Conservation (phyloP, 2,329 filamentous ascomycete species). For the Chaetomiaceae sp. region DNA sequence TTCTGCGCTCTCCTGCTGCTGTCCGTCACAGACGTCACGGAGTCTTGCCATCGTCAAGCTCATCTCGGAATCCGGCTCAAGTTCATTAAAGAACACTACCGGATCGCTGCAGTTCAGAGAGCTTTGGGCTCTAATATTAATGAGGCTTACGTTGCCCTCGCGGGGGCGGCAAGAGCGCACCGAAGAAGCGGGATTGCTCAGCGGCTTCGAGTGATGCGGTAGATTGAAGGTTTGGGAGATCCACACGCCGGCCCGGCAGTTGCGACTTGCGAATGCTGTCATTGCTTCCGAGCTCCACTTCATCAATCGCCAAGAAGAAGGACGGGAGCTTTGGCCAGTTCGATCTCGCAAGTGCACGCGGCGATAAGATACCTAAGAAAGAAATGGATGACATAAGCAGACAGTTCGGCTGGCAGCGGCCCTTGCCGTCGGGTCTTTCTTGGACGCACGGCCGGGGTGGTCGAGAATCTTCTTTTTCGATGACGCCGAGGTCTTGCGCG, state of each 20-base stretch:
- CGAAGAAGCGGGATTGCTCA: not conserved
- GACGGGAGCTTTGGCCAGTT: not conserved
- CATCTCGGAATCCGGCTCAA: slow-evolving; percentile 1
- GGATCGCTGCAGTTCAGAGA: not conserved
- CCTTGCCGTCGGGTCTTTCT: not conserved
- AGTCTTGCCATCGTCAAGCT: no score
- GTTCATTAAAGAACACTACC: not conserved
- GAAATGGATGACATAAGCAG: not conserved
- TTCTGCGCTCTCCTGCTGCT: no score
- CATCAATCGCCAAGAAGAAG: not conserved
- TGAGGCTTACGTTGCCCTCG: slow-evolving; percentile 15
- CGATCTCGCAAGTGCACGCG: not conserved
- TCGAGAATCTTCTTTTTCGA: slow-evolving; percentile 18
- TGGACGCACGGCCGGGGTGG: not conserved
- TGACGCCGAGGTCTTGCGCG: slow-evolving; percentile 12
- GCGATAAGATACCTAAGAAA: not conserved
- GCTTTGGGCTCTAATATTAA: not conserved
- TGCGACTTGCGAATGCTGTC: not conserved
- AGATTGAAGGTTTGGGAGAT: not conserved
- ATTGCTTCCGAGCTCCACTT: not conserved
- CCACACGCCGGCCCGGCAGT: slow-evolving; percentile 8
- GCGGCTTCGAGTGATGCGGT: not conserved
- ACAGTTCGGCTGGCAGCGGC: not conserved
- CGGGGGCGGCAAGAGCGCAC: not conserved
- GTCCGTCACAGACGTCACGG: no score